These are phyloP conservation scores for Phytopythium litorale DNA, from an alignment of 352 stramenopile species.

Conservation along the genomic window DNA sequence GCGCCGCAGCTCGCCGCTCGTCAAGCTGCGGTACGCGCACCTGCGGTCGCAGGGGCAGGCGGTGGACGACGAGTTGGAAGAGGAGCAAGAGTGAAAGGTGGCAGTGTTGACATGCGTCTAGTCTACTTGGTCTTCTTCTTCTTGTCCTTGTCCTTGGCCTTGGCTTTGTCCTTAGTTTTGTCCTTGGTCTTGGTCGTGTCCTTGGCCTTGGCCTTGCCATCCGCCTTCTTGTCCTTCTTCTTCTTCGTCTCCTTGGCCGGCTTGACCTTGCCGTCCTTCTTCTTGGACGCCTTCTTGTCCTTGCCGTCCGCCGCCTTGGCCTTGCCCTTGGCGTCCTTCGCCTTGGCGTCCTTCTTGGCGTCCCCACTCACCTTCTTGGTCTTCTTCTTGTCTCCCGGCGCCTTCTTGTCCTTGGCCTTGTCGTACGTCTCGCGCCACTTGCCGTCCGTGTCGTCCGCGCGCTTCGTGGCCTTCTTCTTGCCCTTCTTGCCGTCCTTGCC, in stretches of 20 bases:
- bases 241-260: conserved; percentile 13
- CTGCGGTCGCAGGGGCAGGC: neutral
- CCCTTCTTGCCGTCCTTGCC: conserved; percentile 65
- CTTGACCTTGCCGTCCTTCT: conserved; percentile 19
- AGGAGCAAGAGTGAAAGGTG: too few relatives aligned
- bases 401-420: conserved; percentile 46
- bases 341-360: conserved; percentile 33
- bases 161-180: conserved; percentile 18
- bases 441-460: conserved; percentile 32
- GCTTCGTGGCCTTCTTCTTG: conserved; percentile 39
- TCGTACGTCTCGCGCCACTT: conserved; percentile 82
- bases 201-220: conserved; percentile 7
- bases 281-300: conserved; percentile 13
- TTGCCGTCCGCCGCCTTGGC: conserved; percentile 13
- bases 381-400: conserved; percentile 51
- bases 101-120: neutral
- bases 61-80: too few relatives aligned
- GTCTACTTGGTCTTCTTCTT: conserved; percentile 7
- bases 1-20: neutral
- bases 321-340: conserved; percentile 19
- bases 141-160: conserved; percentile 7
- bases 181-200: neutral
- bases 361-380: conserved; percentile 25
- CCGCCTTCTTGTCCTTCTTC: conserved; percentile 18
- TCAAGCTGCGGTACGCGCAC: neutral